Evolutionary conservation across 495 filamentous ascomycete genomes (phyloP), one percentile per base, ranked within the genome.

Genomic region (Daldinia childiae): DNA sequence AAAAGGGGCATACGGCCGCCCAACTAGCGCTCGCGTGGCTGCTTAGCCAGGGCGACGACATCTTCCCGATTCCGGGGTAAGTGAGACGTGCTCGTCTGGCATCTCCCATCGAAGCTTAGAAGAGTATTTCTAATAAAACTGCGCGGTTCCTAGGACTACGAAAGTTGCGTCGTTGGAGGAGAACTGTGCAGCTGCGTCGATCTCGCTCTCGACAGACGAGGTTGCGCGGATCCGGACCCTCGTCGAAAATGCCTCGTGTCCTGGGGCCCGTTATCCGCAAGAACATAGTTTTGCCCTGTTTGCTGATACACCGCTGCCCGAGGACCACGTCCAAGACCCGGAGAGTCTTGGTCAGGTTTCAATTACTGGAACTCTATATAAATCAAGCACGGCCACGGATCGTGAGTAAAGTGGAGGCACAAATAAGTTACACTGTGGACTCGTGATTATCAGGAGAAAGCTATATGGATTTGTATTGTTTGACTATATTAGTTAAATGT

Each of bases 1-100:
- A 64, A 26, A 89, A 87, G 76, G 78, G 79, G 9, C 76, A 77
- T 24, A 87, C 84, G 0, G 30, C 79, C 1, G 75, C 80, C 7
- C 87, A 90, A 68, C 70, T 90, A 52, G 79, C 82, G 6, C 71
- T 90, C 36, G 87, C 87, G 0, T 91, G 88, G 88, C 39, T 90
- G 61, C 63, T 91, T 60, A 79, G 78, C 27, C 88, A 90, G 70
- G 88, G 89, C 0, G 77, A 83, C n/a, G 86, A 89, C 69, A 80
- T 90, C 14, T 82, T 90, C 58, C 83, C 87, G 0, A 89, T 90
- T 72, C 89, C 89, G 0, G 85, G 84, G 73, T 72, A 41, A 62
- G 72, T 9, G 32, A 34, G 32, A 3, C 32, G 8, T 34, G 32
- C 32, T 34, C 32, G 32, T 34, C 32, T 11, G 32, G 9, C 3